These are phyloP conservation scores for Pyrus betulifolia DNA, from an alignment of 306 rosid species.

Conservation along the genomic window DNA sequence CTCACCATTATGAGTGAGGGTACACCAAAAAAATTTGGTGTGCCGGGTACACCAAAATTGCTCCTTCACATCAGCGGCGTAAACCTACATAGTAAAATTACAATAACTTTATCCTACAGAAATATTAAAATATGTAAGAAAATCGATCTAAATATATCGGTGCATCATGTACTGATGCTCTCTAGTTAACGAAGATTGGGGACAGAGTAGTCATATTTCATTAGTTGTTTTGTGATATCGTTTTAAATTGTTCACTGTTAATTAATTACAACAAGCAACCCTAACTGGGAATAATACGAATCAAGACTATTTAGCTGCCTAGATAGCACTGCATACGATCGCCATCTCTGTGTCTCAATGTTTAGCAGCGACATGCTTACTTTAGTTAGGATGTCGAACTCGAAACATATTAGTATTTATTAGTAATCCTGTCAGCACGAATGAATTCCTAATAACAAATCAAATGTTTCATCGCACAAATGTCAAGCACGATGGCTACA, in stretches of 20 bases:
- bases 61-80: neutral
- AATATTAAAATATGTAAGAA: neutral
- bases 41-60: too few species aligned
- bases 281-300: too few species aligned
- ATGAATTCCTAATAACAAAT: neutral
- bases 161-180: neutral
- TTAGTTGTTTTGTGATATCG: neutral
- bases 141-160: neutral
- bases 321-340: too few species aligned
- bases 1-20: too few species aligned
- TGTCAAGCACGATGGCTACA: neutral
- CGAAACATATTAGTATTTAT: neutral
- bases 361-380: neutral
- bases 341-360: neutral
- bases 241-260: neutral
- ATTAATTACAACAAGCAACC: too few species aligned
- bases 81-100: too few species aligned
- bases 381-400: neutral
- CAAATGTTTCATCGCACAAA: neutral
- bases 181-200: neutral
- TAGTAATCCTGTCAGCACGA: neutral
- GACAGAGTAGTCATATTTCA: neutral
- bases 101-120: neutral
- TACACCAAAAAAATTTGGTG: too few species aligned
- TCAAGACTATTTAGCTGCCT: neutral